phyloP scores from a whole-genome alignment of 2,329 filamentous ascomycete genomes.

The Penicillium brevicompactum region DNA sequence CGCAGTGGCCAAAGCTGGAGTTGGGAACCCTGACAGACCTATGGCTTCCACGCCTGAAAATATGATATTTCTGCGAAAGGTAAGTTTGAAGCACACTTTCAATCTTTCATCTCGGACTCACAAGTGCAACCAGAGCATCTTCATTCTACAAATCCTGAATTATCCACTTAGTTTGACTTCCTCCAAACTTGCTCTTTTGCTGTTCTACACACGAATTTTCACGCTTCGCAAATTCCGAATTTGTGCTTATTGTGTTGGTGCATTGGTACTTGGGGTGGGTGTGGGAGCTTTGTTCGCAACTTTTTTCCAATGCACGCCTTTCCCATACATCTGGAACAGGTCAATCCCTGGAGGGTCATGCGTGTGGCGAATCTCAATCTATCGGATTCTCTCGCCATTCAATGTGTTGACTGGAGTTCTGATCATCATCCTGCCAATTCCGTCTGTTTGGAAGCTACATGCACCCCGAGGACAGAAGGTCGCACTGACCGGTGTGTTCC shows the following conservation, averaged over 20 bases:
- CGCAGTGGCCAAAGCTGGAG: neutral
- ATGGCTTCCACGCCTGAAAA: neutral
- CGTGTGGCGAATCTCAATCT: neutral
- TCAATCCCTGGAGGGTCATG: neutral
- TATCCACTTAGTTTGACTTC: conserved; percentile 18
- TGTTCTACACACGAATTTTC: conserved; percentile 6
- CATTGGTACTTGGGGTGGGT: neutral
- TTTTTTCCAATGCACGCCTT: neutral
- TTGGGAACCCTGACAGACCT: neutral
- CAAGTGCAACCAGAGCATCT: neutral
- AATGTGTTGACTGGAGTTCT: neutral
- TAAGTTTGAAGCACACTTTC: neutral
- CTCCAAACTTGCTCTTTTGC: conserved; percentile 19
- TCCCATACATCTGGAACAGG: neutral
- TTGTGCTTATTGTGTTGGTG: neutral
- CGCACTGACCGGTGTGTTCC: conserved; percentile 19
- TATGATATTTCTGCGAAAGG: neutral
- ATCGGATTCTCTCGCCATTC: neutral
- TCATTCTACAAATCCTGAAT: neutral
- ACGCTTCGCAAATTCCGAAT: neutral
- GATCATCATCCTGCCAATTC: conserved; percentile 17
- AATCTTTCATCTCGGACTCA: neutral
- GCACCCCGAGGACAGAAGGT: conserved; percentile 9
- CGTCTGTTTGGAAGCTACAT: conserved; percentile 18
- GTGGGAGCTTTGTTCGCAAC: neutral